These are phyloP conservation scores for Phoma sp. DNA, from an alignment of 2,329 filamentous ascomycete species.

Conservation along the genomic window DNA sequence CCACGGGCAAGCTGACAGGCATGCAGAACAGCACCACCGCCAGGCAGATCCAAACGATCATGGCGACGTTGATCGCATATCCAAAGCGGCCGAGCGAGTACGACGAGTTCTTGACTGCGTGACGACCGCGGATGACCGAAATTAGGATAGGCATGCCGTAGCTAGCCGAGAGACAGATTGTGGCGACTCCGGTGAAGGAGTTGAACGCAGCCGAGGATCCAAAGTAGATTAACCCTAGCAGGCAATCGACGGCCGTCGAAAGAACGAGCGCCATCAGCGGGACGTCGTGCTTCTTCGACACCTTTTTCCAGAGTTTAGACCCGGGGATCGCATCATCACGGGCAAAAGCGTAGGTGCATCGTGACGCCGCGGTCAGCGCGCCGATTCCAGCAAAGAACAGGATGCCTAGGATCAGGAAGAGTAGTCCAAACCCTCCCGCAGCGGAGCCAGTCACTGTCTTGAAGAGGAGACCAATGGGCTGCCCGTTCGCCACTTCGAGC, in stretches of 20 bases:
- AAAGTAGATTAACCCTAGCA: slow-evolving; percentile 80
- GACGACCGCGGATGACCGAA: slow-evolving; percentile 69
- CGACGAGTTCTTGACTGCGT: slow-evolving; percentile 67
- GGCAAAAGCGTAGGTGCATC: slow-evolving; percentile 79
- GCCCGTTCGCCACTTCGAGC: slow-evolving; percentile 70
- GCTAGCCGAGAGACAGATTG: slow-evolving; percentile 76
- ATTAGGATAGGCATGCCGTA: slow-evolving; percentile 80
- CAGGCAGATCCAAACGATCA: slow-evolving; percentile 73
- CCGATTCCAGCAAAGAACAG: slow-evolving; percentile 78
- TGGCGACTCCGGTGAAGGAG: slow-evolving; percentile 80
- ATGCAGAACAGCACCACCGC: slow-evolving; percentile 78
- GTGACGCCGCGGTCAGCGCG: slow-evolving; percentile 74
- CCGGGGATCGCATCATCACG: slow-evolving; percentile 77
- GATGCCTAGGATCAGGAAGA: slow-evolving; percentile 79
- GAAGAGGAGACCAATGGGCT: slow-evolving; percentile 78
- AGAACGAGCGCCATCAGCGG: slow-evolving; percentile 73
- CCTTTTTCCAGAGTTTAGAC: slow-evolving; percentile 68
- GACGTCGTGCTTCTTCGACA: slow-evolving; percentile 70
- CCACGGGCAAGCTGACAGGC: slow-evolving; percentile 58
- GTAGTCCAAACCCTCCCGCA: slow-evolving; percentile 74
- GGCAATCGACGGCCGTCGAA: slow-evolving; percentile 70
- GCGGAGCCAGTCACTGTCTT: slow-evolving; percentile 76
- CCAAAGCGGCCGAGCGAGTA: slow-evolving; percentile 75
- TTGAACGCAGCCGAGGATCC: slow-evolving; percentile 79
- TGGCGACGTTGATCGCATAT: slow-evolving; percentile 69